phyloP scores from a whole-genome alignment of 495 filamentous ascomycete genomes.

The Trichocladium antarcticum region DNA sequence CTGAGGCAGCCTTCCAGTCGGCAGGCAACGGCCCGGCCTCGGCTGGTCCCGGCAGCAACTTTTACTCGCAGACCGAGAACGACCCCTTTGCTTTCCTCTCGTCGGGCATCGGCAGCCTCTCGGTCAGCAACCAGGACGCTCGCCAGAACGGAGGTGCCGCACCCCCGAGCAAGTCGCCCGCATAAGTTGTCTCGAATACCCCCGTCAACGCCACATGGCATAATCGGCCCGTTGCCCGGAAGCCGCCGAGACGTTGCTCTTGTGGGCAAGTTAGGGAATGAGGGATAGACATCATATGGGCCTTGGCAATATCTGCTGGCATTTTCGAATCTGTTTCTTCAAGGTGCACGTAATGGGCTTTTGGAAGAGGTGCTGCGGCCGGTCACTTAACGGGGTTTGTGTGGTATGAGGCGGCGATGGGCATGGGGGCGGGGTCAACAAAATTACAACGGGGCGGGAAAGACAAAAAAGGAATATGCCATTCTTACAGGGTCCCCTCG shows the following conservation, averaged over 20 bases:
- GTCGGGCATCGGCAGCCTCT: constrained; percentile 64
- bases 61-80: constrained; percentile 48
- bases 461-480: constrained; percentile 34
- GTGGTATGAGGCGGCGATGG: constrained; percentile 11
- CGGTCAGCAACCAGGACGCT: constrained; percentile 71
- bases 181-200: constrained; percentile 28
- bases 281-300: constrained; percentile 27
- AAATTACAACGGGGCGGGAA: constrained; percentile 32
- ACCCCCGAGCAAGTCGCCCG: constrained; percentile 52
- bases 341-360: constrained; percentile 22
- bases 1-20: constrained; percentile 82
- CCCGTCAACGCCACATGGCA: constrained; percentile 5
- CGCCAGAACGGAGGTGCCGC: constrained; percentile 64
- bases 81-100: constrained; percentile 90
- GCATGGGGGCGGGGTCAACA: constrained; percentile 19
- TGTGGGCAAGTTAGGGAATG: constrained; percentile 21
- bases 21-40: constrained; percentile 62
- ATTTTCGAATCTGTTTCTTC: constrained; percentile 27
- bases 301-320: constrained; percentile 32
- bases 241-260: constrained; percentile 13
- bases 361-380: constrained; percentile 21
- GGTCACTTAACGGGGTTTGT: constrained; percentile 19
- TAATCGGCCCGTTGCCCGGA: constrained; percentile 9
- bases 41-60: constrained; percentile 53
- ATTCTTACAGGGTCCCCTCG: constrained; percentile 24